Base-by-base conservation (phyloP, 805 yeast species). In the Saccharomycopsis vini region DNA sequence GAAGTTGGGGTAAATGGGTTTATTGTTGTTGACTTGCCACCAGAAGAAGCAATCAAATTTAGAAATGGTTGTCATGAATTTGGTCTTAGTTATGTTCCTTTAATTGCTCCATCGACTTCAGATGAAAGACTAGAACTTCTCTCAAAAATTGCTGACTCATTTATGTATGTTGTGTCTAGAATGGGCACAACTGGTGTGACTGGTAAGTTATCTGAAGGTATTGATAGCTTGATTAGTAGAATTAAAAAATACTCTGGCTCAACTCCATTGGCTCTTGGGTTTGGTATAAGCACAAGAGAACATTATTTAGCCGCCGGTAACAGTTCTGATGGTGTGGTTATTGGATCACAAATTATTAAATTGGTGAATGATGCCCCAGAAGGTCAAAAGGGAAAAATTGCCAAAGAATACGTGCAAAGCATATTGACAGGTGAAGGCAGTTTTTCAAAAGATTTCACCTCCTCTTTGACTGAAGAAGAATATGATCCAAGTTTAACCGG, bases 151-250 rank as follows among this genome's bases (percentile, higher is more conserved):
- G 95, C 99, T 26, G 97, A 90, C 61, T 85, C 97, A 1, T 92
- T 92, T 64, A 81, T 92, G 48, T 92, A 92, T 56, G 98, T 92
- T 32, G 97, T 92, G 15, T 87, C 96, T 3, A 77, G 95, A 62
- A 92, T 92, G 99, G 97, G 97, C 53, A 80, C 95, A 46, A 92
- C 99, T 23, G 98, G 99, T 60, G 90, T 94, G 30, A 67, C 79
- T 19, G 73, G 81, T 16, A 67, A 71, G 19, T 77, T 94, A 35
- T 71, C 77, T 38, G 56, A 67, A 4, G 80, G 79, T 50, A 74
- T 90, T 44, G 75, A 77, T 21, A 75, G 68, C 34, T 72, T 92
- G 50, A 77, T 92, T 53, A 67, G 69, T 23, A 77, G 87, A 53
- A 95, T 92, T 15, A 76, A 95, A 60, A 70, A 74, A 48, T 72